Base-by-base conservation (phyloP, 2,329 filamentous ascomycete species). In the Cladosporium colombiae region DNA sequence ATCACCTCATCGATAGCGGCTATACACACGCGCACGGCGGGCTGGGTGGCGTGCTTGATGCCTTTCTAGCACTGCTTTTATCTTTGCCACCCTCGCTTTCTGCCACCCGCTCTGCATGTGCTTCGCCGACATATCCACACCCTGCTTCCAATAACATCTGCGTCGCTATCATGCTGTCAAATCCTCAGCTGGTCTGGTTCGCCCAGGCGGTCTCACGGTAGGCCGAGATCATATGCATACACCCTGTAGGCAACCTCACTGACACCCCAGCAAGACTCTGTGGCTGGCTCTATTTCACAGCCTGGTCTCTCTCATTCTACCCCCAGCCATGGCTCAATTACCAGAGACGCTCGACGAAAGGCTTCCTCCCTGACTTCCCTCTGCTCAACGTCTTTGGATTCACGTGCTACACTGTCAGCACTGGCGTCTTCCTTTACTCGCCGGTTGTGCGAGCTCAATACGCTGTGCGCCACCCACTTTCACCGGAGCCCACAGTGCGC, bases 351-450 rank as follows among this genome's bases (percentile, higher is more conserved):
- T 91, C 91, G 10, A 97, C 93, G 5, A 85, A 87, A 23, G 95
- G 95, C 49, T 89, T 94, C 5, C 91, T 92, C 0, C 89, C 96
- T 70, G 93, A 97, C 77, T 97, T 96, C 74, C 92, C 92, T 21
- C 84, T 90, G 21, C 83, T 92, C 72, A 95, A 95, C 78, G 75
- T 84, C 46, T 77, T 85, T 82, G 90, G 91, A 65, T 95, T 94
- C 79, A 76, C 85, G 33, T 86, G 88, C 69, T 97, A 97, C 79
- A 72, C 71, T 13, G 81, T 89, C 44, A 96, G 90, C 70, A 96
- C 91, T 58, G 77, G 83, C 10, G 83, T 88, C 1, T 91, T 98
- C 74, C 88, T 94, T 70, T 96, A 88, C 79, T 96, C 92, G 21
- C 84, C 91, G 1, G 79, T 87, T 16, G 89, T 98, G 65, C 89